These are phyloP conservation scores for Plasmodium vivax DNA, from an alignment of 169 alveolate species.

Conservation along the genomic window DNA sequence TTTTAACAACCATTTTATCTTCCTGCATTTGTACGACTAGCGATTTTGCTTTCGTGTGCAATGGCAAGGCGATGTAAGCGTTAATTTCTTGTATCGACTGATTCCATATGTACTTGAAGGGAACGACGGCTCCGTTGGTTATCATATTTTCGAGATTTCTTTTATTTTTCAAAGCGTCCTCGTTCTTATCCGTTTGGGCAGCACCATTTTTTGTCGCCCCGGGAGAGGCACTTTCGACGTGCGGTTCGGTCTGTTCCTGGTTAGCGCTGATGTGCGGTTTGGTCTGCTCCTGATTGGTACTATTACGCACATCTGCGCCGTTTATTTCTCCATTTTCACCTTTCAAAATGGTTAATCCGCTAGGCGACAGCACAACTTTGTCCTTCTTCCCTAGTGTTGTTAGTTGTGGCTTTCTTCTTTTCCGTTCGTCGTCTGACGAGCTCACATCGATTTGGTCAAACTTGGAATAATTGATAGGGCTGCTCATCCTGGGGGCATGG, in stretches of 20 bases:
- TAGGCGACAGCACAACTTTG: conserved; percentile 58
- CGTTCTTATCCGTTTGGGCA: background rate
- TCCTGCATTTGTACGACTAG: conserved; percentile 43
- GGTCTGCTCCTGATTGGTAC: background rate
- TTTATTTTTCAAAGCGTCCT: background rate
- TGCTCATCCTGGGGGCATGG: conserved; percentile 27
- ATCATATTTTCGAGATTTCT: conserved; percentile 27
- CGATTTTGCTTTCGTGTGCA: conserved; percentile 61
- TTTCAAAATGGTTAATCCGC: conserved; percentile 60
- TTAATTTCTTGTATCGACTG: conserved; percentile 51
- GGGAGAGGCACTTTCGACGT: background rate
- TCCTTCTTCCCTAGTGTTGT: conserved; percentile 35
- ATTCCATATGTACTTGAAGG: conserved; percentile 58
- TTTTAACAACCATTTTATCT: conserved; percentile 57
- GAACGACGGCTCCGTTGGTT: conserved; percentile 62
- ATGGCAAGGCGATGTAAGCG: conserved; percentile 28
- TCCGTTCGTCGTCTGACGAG: conserved; percentile 69
- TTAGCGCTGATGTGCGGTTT: background rate
- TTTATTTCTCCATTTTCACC: background rate
- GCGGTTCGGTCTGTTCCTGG: background rate
- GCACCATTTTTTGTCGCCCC: background rate
- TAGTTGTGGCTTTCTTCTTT: conserved; percentile 40
- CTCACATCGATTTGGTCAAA: conserved; percentile 68
- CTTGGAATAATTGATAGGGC: conserved; percentile 47
- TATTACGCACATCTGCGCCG: background rate